A percentile compares a stretch with the other conserved stretches of the same genome.
Conservation (phyloP, 805 yeast species). For the Ogataea nonfermentans region DNA sequence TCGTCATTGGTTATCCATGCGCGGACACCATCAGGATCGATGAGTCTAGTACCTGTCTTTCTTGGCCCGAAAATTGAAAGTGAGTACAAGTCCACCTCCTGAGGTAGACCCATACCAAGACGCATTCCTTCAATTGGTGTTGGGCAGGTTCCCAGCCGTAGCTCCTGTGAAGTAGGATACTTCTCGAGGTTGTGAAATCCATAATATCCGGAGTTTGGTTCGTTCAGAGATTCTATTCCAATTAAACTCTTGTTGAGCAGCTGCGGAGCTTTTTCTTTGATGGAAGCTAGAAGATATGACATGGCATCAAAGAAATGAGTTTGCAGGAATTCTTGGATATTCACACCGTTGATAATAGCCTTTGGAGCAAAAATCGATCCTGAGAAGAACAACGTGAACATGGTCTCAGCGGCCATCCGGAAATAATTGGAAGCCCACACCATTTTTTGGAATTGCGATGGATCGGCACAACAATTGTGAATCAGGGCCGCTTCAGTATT, state of each 20-base stretch:
- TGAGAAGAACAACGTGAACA: constrained; percentile 84
- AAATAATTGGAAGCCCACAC: constrained; percentile 88
- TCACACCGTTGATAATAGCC: constrained; percentile 63
- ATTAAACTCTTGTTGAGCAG: constrained; percentile 48
- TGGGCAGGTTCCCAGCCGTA: constrained; percentile 80
- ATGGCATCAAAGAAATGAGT: constrained; percentile 56
- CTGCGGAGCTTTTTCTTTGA: constrained; percentile 42
- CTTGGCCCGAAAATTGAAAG: constrained; percentile 77
- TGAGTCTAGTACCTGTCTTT: constrained; percentile 50
- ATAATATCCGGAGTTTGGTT: constrained; percentile 75
- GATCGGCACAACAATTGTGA: constrained; percentile 55
- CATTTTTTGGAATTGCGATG: constrained; percentile 69
- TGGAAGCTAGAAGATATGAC: constrained; percentile 41
- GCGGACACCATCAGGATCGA: constrained; percentile 64
- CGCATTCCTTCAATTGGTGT: constrained; percentile 71
- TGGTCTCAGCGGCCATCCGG: constrained; percentile 69
- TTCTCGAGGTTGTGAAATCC: constrained; percentile 56
- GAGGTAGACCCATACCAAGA: constrained; percentile 75
- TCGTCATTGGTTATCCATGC: constrained; percentile 67
- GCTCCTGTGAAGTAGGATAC: constrained; percentile 60
- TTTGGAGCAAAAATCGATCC: constrained; percentile 78
- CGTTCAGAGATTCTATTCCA: constrained; percentile 86
- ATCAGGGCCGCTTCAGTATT: constrained; percentile 76
- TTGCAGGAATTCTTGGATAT: constrained; percentile 79
- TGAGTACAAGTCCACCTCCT: constrained; percentile 65